Conservation (phyloP, 768 basidiomycete species). For the Amanita thiersii region DNA sequence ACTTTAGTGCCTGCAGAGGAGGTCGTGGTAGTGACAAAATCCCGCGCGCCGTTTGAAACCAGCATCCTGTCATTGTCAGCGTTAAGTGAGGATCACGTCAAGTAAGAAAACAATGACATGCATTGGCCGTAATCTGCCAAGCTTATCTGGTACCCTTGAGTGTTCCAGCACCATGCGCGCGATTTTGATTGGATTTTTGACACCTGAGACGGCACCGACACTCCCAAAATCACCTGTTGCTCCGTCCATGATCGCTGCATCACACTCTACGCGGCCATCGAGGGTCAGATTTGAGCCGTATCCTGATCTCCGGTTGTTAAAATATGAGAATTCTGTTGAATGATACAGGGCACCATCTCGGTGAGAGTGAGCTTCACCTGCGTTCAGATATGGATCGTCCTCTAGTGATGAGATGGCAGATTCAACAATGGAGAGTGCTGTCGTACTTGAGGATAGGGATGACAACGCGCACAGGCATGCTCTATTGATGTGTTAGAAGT, state of each 20-base stretch:
- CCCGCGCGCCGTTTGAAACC: slow-evolving; percentile 50
- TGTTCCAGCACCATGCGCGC: slow-evolving; percentile 53
- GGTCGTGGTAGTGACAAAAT: slow-evolving; percentile 38
- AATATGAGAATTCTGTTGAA: slow-evolving; percentile 2
- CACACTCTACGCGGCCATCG: slow-evolving; percentile 74
- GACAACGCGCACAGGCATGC: slow-evolving; percentile 42
- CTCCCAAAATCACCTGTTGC: slow-evolving; percentile 46
- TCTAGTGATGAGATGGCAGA: slow-evolving; percentile 52
- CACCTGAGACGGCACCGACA: slow-evolving; percentile 68
- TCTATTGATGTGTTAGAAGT: slow-evolving; percentile 20
- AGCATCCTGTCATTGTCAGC: slow-evolving; percentile 36
- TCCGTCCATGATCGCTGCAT: slow-evolving; percentile 65
- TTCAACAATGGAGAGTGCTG: slow-evolving; percentile 40
- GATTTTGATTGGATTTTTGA: slow-evolving; percentile 61
- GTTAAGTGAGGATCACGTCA: neutral
- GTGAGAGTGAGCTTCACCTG: slow-evolving; percentile 34
- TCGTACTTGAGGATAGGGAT: slow-evolving; percentile 8
- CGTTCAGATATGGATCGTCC: slow-evolving; percentile 61
- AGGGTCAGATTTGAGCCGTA: slow-evolving; percentile 74
- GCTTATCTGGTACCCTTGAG: slow-evolving; percentile 32
- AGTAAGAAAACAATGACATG: slow-evolving; percentile 27
- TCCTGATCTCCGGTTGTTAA: slow-evolving; percentile 38
- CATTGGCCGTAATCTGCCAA: slow-evolving; percentile 70
- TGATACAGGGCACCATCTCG: neutral
- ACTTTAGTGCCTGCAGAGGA: slow-evolving; percentile 17